Percentiles rank a stretch among this genome's conserved stretches.
Conservation (phyloP, 2,329 filamentous ascomycete genomes). For the Penicillium sp. region DNA sequence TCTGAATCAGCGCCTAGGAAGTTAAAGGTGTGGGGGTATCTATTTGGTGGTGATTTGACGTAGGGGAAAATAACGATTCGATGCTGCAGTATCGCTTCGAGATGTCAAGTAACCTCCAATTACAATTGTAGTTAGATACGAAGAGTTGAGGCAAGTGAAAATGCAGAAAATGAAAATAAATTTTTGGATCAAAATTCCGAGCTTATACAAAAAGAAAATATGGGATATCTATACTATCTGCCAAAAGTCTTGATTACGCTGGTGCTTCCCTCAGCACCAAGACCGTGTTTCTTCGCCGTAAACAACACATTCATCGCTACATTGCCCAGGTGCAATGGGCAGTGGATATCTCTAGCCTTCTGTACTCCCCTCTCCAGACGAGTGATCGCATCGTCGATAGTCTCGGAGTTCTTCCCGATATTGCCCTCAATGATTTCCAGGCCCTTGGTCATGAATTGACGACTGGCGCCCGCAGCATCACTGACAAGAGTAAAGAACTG, state of each 20-base stretch:
- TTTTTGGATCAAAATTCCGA: not conserved
- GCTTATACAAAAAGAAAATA: not conserved
- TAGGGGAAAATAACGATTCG: too few species aligned
- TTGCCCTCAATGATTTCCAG: conserved; percentile 42
- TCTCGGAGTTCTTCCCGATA: conserved; percentile 34
- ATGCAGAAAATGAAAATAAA: not conserved
- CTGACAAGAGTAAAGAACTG: conserved; percentile 53
- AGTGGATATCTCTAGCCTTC: conserved; percentile 44
- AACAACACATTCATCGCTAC: conserved; percentile 40
- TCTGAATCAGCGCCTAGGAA: not conserved
- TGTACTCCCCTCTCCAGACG: conserved; percentile 49
- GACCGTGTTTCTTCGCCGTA: conserved; percentile 36
- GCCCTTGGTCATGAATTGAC: conserved; percentile 47
- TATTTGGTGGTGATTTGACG: not conserved
- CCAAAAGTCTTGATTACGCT: conserved; percentile 41
- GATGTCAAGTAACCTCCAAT: too few species aligned
- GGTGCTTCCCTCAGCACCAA: conserved; percentile 34
- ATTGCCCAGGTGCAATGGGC: conserved; percentile 44
- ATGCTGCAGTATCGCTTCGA: too few species aligned
- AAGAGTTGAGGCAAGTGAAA: not conserved
- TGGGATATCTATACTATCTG: conserved; percentile 12
- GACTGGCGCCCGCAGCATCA: conserved; percentile 53
- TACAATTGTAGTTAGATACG: not conserved
- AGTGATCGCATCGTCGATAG: conserved; percentile 41
- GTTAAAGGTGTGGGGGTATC: not conserved